Evolutionary conservation across 163 green algal species (phyloP).

Genomic region (Chlamydomonas reinhardtii): DNA sequence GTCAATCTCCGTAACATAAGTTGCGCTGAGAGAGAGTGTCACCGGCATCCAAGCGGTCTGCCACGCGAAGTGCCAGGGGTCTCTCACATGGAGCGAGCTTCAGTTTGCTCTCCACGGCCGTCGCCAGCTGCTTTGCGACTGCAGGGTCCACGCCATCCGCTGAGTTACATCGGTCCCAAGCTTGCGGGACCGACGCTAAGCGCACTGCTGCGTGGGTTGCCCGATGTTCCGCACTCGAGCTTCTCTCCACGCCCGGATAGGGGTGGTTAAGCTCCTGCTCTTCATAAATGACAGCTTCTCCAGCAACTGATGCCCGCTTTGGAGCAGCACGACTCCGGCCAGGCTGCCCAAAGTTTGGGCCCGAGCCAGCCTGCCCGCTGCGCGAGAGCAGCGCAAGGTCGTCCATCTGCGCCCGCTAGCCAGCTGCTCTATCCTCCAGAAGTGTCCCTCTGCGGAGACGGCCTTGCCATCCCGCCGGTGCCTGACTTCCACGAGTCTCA

Average conservation of each 20-base stretch:
- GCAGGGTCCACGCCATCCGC: slow-evolving; percentile 22
- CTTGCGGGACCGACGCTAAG: background rate
- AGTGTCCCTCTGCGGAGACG: background rate
- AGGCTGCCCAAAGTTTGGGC: background rate
- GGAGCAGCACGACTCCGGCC: background rate
- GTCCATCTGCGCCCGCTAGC: background rate
- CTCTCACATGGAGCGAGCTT: slow-evolving; percentile 41
- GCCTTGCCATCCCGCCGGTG: background rate
- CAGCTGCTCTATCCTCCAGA: background rate
- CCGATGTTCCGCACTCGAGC: too few species aligned
- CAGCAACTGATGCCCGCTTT: background rate
- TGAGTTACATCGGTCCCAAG: slow-evolving; percentile 34
- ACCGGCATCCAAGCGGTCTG: too few species aligned
- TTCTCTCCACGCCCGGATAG: background rate
- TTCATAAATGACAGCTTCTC: background rate
- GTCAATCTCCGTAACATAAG: too few species aligned
- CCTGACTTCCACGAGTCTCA: too few species aligned
- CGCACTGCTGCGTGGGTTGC: too few species aligned
- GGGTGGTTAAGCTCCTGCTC: background rate
- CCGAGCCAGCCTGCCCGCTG: too few species aligned
- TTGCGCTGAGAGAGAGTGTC: too few species aligned
- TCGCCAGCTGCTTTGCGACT: slow-evolving; percentile 18
- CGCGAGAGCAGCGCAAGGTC: background rate
- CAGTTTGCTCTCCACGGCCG: slow-evolving; percentile 45
- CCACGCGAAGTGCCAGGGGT: too few species aligned